These are phyloP conservation scores for Pseudomassariella vexata DNA, from an alignment of 2,329 filamentous ascomycete species.

Conservation along the genomic window DNA sequence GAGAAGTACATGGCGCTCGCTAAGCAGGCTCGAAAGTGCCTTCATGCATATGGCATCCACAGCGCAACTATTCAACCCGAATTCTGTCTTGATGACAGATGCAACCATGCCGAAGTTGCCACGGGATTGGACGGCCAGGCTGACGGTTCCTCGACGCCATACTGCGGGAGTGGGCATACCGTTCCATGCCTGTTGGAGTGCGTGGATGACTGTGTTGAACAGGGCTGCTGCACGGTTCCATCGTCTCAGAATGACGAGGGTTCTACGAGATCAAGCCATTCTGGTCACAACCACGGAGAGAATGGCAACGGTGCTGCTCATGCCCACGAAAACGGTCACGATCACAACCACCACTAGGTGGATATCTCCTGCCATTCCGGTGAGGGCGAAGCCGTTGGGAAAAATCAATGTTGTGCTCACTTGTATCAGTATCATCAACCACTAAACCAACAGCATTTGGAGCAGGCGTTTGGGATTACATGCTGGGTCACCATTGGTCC, in stretches of 20 bases:
- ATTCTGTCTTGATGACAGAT: slow-evolving; percentile 55
- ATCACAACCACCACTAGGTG: neutral
- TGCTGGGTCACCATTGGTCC: no score
- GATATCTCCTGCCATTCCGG: neutral
- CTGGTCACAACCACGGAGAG: slow-evolving; percentile 4
- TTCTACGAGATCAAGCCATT: slow-evolving; percentile 4
- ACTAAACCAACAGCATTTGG: neutral
- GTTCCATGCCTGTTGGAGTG: slow-evolving; percentile 46
- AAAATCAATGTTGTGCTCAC: neutral
- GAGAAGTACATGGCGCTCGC: slow-evolving; percentile 88
- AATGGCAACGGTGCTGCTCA: neutral
- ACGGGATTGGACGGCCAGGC: slow-evolving; percentile 5
- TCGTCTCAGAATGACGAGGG: slow-evolving; percentile 6
- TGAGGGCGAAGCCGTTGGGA: no score
- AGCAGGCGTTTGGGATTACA: no score
- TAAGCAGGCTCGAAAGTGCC: slow-evolving; percentile 73
- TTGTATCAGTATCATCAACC: neutral
- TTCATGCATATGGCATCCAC: slow-evolving; percentile 95
- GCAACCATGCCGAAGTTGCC: slow-evolving; percentile 29
- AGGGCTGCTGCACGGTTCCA: slow-evolving; percentile 35
- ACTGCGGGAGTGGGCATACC: slow-evolving; percentile 4
- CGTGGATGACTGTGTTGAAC: slow-evolving; percentile 39
- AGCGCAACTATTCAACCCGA: slow-evolving; percentile 97
- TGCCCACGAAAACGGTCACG: neutral
- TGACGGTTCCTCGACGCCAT: slow-evolving; percentile 18